Conservation (phyloP, 257 asterid genomes). For the Lithospermum erythrorhizon region DNA sequence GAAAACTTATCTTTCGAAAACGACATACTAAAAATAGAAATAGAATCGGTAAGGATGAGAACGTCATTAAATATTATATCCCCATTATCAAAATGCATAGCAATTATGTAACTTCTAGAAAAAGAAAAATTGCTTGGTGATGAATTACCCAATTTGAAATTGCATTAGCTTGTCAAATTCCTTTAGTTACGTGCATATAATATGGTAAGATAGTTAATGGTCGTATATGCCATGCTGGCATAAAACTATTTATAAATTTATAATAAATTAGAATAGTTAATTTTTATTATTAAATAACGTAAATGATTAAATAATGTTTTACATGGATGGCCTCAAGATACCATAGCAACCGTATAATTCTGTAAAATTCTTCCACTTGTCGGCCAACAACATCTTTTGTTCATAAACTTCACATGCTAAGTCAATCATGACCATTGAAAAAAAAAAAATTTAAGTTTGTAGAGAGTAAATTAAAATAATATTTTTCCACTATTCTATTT, state of each 20-base stretch:
- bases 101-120: too few species aligned
- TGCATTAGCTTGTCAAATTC: too few species aligned
- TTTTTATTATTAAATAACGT: background rate
- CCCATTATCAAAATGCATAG: too few species aligned
- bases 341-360: constrained; percentile 6
- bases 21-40: too few species aligned
- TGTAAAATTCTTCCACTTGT: constrained; percentile 9
- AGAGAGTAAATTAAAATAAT: background rate
- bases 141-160: too few species aligned
- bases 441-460: too few species aligned
- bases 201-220: constrained; percentile 13
- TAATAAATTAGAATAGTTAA: constrained; percentile 8
- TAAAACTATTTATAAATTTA: too few species aligned
- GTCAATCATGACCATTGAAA: constrained; percentile 9
- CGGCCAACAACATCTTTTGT: background rate
- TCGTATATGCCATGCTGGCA: constrained; percentile 17
- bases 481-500: background rate
- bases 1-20: too few species aligned
- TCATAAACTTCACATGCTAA: constrained; percentile 7
- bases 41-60: too few species aligned
- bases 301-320: constrained; percentile 5
- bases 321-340: constrained; percentile 7
- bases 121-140: too few species aligned
- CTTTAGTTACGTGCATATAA: too few species aligned
- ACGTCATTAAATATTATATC: too few species aligned